Evolutionary conservation across 768 basidiomycete genomes (phyloP), one percentile per base, ranked within the genome.

Genomic region (Boletellus emodensis): DNA sequence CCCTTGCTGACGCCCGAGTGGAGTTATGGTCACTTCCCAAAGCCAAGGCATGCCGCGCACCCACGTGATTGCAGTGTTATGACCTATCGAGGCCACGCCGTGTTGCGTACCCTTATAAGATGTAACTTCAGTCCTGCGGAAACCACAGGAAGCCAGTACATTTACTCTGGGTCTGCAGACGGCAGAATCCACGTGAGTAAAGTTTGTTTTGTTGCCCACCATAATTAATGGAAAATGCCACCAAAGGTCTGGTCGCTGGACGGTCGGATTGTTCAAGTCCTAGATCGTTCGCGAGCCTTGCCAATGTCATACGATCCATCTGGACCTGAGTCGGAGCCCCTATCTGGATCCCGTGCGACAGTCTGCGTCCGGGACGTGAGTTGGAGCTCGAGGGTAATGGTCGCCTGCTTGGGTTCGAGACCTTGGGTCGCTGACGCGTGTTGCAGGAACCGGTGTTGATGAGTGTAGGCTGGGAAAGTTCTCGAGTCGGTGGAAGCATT

Each of bases 111-210:
- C 0, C 80, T 99, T 49, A 96, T 99, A 58, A 80, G 96, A 48
- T 97, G 94, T 65, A 87, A 97, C 71, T 99, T 98, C 71, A 94
- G 92, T 58, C 96, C 96, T 18, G 75, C 76, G 5, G 88, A 93
- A 66, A 93, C 92, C 5, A 99, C 96, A 7, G 93, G 94, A 9
- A 78, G 82, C 51, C 89, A 88, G 58, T 99, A 98, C 70, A 80
- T 99, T 38, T 98, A 97, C 68, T 94, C 93, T 18, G 95, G 95
- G 22, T 90, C 90, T 15, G 78, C 85, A 7, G 90, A 96, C 62
- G 91, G 92, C 11, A 78, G 68, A 53, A 82, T 95, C 46, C 94
- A 95, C 66, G 90, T 92, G 54, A 43, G 82, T 65, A 17, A 48
- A 50, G 38, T 41, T 8, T 34, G 37, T 34, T 40, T 51, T 6